phyloP scores from a whole-genome alignment of 495 filamentous ascomycete species.

The Neurospora sp. region DNA sequence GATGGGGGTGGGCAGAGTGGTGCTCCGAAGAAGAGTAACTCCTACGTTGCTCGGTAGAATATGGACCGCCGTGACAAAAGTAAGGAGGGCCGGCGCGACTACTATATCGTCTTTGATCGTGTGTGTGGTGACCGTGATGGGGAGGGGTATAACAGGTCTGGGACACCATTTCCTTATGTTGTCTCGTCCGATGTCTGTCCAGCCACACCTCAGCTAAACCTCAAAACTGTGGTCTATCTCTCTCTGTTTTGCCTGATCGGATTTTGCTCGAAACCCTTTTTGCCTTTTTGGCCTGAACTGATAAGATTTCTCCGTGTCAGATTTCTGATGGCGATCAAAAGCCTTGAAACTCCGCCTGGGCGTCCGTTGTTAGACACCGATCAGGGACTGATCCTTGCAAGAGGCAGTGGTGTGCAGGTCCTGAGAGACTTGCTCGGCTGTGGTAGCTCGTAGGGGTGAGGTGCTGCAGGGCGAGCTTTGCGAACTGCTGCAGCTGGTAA shows the following conservation, averaged over 20 bases:
- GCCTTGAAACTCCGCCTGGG: background rate
- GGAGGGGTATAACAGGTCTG: conserved; percentile 24
- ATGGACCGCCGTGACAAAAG: conserved; percentile 23
- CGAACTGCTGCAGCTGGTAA: background rate
- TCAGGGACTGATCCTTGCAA: conserved; percentile 10
- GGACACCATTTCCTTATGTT: conserved; percentile 27
- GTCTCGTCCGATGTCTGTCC: conserved; percentile 8
- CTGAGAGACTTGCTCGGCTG: background rate
- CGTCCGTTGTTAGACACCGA: conserved; percentile 2
- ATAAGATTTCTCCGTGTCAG: background rate
- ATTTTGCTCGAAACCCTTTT: background rate
- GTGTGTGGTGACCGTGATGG: conserved; percentile 12
- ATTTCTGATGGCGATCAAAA: background rate
- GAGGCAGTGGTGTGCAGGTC: background rate
- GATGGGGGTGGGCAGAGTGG: background rate
- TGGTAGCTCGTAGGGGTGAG: background rate
- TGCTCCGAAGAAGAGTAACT: background rate
- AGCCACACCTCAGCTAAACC: background rate
- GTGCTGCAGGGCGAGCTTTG: background rate
- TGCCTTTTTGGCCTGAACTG: background rate
- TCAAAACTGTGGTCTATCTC: background rate
- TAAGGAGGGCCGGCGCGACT: conserved; percentile 27
- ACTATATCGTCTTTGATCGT: conserved; percentile 28
- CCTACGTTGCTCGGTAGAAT: conserved; percentile 9
- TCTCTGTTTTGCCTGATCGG: background rate